Base-by-base conservation (phyloP, 768 basidiomycete species). In the Agrocybe pediades region DNA sequence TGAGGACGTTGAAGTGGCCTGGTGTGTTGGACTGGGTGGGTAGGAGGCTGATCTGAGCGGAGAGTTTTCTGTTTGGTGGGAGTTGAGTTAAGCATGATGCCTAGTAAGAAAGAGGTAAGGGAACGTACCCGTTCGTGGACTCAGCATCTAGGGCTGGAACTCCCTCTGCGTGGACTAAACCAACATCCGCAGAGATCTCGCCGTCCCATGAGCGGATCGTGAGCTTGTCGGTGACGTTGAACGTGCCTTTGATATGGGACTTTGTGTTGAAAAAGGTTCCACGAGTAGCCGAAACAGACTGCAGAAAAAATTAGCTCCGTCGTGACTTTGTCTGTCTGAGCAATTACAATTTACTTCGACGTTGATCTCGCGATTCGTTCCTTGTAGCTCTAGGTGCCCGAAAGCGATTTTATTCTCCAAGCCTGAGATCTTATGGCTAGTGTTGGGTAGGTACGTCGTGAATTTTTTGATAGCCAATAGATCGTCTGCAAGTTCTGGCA, bases 381-480 rank as follows among this genome's bases (percentile, higher is more conserved):
- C 70, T 30, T 41, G 54, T 16, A 83, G 63, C 25, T 60, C 55
- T 21, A 85, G 48, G 0, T 49, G 55, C 6, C 74, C 67, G 51
- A 86, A 84, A 11, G 84, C 82, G 7, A 79, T 68, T 3, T 60
- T 56, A 7, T 30, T 15, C 7, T 4, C 69, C 60, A 4, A 63
- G 64, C 9, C 39, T 29, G 11, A 82, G 62, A 17, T 72, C 68
- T 16, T 62, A 40, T 83, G 77, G 7, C 49, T 29, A 53, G 78
- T 82, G 41, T 71, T 66, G 5, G 76, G 76, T 42, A 80, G 51
- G 39, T 71, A 61, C 15, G 44, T 24, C 17, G 17, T 26, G 17
- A 46, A 46, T 7, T 26, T 46, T 9, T 46, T 26, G 25, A 46
- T 46, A 16, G 9, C 15, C 23, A 46, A 1, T 33, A 47, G 20